Base-by-base conservation (phyloP, 2,329 filamentous ascomycete species). In the Epicoccum sorghinum region DNA sequence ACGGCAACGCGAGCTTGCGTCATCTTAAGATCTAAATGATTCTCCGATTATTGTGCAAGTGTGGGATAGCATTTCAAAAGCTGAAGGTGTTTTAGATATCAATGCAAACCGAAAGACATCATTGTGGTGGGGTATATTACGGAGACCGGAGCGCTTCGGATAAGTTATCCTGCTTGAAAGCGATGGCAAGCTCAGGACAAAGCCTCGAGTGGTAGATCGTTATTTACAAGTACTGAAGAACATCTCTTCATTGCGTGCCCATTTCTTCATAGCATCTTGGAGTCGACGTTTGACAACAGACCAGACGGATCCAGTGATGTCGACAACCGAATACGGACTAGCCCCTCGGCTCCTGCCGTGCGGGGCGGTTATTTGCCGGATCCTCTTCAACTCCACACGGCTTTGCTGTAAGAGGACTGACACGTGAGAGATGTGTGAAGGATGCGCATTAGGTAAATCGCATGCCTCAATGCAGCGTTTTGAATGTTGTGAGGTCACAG, bases 1-100 rank as follows among this genome's bases (percentile, higher is more conserved):
- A 82, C 71, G 4, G 80, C 80, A 3, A 83, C 74, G 24, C 66
- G 65, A 18, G 8, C 24, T 8, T 30, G 32, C 3, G 33, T 10
- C 27, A 39, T 27, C 18, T 18, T 18, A 18, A 18, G 18, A 18
- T n/a, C 30, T 47, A 3, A 25, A 44, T 2, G 3, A 3, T 18
- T 18, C 18, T 18, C 18, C 18, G 18, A 18, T 18, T 18, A 18
- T 18, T 3, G 1, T 3, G 18, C 18, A 18, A 18, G 18, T 18
- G 18, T 3, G 18, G 18, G 3, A 18, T 18, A 18, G 18, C 3
- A 18, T 3, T 3, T 18, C 18, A 18, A 18, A 18, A 18, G 18
- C 3, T 18, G 18, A 18, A 18, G 18, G 18, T 18, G 3, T 18
- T 18, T 1, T 18, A 18, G 18, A 18, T 18, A 3, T 2, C 18